These are phyloP conservation scores for Boletus semigastroideus DNA, from an alignment of 1,284 basidiomycete genomes.

Conservation along the genomic window DNA sequence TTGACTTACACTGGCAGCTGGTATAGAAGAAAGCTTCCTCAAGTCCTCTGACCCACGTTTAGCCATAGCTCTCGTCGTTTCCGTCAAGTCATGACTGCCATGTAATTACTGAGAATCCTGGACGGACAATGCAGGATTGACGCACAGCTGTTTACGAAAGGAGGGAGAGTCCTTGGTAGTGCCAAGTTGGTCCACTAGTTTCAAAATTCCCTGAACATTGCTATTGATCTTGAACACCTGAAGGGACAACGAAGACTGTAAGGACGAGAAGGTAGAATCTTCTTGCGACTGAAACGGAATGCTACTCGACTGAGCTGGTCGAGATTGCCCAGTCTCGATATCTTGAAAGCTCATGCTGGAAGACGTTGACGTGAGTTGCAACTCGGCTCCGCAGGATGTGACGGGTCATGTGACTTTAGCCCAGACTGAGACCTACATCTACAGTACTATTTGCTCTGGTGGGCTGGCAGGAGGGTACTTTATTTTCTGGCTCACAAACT, in stretches of 20 bases:
- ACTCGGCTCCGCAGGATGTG: not conserved
- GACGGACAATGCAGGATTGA: conserved; percentile 15
- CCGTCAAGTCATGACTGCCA: conserved; percentile 81
- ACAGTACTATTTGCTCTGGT: too few relatives aligned
- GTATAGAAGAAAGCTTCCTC: conserved; percentile 78
- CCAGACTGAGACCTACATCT: too few relatives aligned
- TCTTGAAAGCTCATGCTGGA: conserved; percentile 74
- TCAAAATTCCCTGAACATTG: conserved; percentile 94
- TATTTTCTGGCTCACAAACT: too few relatives aligned
- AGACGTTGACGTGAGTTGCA: not conserved
- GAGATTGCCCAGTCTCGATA: conserved; percentile 63
- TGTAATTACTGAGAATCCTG: conserved; percentile 5
- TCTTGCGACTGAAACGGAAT: conserved; percentile 54
- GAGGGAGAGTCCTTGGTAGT: conserved; percentile 73
- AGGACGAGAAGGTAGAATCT: conserved; percentile 70
- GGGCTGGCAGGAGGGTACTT: too few relatives aligned
- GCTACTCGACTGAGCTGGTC: conserved; percentile 43
- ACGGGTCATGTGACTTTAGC: conserved; percentile 12
- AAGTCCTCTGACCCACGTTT: conserved; percentile 92
- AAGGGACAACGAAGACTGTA: conserved; percentile 86
- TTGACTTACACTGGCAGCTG: conserved; percentile 57
- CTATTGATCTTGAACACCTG: conserved; percentile 99
- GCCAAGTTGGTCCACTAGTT: conserved; percentile 89
- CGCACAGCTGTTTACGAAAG: conserved; percentile 79
- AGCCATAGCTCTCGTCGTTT: conserved; percentile 90